Evolutionary conservation across 306 rosid species (phyloP).

Genomic region (Ziziphus jujuba): DNA sequence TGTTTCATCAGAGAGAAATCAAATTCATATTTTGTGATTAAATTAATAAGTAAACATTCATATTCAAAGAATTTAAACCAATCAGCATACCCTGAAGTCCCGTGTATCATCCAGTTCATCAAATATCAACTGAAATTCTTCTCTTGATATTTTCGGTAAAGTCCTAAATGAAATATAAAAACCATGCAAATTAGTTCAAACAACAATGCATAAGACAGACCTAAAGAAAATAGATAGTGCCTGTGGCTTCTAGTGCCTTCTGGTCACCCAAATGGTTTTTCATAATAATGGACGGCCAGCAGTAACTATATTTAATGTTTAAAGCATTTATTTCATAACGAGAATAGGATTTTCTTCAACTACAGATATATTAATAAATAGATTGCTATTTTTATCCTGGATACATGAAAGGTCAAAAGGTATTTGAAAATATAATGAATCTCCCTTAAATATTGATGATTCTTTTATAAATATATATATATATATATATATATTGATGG

Average conservation of each 20-base stretch:
- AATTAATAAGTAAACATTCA: not conserved
- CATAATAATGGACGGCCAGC: not conserved
- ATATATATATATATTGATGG: too few relatives aligned
- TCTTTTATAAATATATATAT: too few relatives aligned
- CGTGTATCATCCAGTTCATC: slow-evolving; percentile 82
- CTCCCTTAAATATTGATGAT: not conserved
- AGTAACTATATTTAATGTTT: too few relatives aligned
- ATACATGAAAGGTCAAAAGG: not conserved
- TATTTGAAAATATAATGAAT: not conserved
- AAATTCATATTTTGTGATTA: not conserved
- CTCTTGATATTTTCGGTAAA: slow-evolving; percentile 78
- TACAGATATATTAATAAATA: too few relatives aligned
- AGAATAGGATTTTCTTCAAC: too few relatives aligned
- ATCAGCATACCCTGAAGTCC: slow-evolving; percentile 66
- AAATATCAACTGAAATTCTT: slow-evolving; percentile 89
- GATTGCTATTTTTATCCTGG: too few relatives aligned
- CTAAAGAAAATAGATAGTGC: not conserved
- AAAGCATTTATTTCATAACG: too few relatives aligned
- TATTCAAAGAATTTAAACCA: slow-evolving; percentile 1
- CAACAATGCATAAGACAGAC: not conserved
- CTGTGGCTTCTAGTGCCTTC: too few relatives aligned
- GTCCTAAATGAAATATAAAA: slow-evolving; percentile 45
- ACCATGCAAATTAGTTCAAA: slow-evolving; percentile 5
- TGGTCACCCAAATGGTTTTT: too few relatives aligned
- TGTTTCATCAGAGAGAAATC: too few relatives aligned